Percentiles rank a stretch among this genome's conserved stretches.
Evolutionary conservation across 2,329 filamentous ascomycete genomes (phyloP).

Genomic region (Ilyonectria destructans): DNA sequence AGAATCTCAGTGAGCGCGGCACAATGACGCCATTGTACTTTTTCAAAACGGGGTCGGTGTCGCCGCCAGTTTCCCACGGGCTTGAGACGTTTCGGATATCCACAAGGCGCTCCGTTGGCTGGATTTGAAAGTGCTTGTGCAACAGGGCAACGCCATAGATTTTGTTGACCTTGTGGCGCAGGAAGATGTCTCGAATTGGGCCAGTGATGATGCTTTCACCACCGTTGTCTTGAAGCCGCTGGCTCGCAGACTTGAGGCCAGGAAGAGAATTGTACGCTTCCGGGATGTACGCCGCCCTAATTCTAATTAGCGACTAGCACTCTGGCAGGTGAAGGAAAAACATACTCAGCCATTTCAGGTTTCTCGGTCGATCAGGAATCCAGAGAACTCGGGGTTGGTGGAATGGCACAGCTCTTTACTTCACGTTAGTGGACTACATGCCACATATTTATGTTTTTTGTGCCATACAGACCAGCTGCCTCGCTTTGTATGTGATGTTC

Average conservation of each 20-base stretch:
- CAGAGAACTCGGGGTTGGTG: no score
- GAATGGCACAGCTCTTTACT: no score
- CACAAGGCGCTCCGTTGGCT: background rate
- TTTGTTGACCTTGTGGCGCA: background rate
- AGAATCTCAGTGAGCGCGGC: background rate
- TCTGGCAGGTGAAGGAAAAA: no score
- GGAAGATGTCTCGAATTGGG: background rate
- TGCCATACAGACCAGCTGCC: no score
- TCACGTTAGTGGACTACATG: no score
- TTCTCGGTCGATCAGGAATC: no score
- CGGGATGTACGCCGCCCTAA: background rate
- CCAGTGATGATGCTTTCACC: background rate
- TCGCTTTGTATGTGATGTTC: no score
- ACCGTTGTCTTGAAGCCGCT: background rate
- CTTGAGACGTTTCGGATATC: background rate
- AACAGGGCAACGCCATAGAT: background rate
- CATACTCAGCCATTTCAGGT: no score
- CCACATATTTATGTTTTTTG: no score
- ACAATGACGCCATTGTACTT: background rate
- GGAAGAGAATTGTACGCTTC: background rate
- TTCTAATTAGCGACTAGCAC: no score
- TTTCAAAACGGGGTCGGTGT: background rate
- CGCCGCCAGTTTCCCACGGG: background rate
- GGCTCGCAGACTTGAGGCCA: background rate
- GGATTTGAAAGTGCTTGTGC: background rate